Percentiles rank a stretch among this genome's conserved stretches.
phyloP scores from a whole-genome alignment of 2,329 filamentous ascomycete genomes.

The Sporothrix schenckii region DNA sequence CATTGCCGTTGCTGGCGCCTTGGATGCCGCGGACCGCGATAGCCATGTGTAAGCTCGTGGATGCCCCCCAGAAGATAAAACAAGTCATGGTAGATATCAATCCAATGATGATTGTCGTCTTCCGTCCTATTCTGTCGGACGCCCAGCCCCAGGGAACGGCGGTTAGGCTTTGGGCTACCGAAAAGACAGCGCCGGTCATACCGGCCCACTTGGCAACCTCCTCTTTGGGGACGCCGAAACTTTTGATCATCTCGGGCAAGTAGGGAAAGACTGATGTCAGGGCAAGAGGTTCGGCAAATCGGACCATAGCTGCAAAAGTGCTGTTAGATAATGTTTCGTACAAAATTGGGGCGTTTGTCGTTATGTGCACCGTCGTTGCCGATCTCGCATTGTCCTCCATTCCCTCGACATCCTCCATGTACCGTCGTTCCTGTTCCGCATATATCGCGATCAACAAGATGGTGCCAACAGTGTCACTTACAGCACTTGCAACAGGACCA shows the following conservation, averaged over 20 bases:
- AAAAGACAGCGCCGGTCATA: constrained; percentile 71
- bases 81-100: constrained; percentile 78
- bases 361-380: not conserved
- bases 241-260: constrained; percentile 80
- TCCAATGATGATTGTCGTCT: constrained; percentile 75
- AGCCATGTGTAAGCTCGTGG: constrained; percentile 76
- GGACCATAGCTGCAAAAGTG: constrained; percentile 64
- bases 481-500: constrained; percentile 1
- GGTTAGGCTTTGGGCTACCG: constrained; percentile 69
- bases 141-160: constrained; percentile 75
- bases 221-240: constrained; percentile 70
- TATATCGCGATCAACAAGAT: constrained; percentile 5
- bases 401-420: not conserved
- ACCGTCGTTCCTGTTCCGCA: not conserved
- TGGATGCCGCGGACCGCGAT: constrained; percentile 76
- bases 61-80: constrained; percentile 82
- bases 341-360: not conserved
- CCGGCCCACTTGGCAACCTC: constrained; percentile 82
- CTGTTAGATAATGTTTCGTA: not conserved
- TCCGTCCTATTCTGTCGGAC: constrained; percentile 79
- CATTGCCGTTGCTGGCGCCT: constrained; percentile 84
- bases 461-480: constrained; percentile 26
- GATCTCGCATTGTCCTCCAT: not conserved
- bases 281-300: constrained; percentile 75
- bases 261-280: constrained; percentile 72